Evolutionary conservation across 179 eudicot species (phyloP).

Genomic region (Carnegiea gigantea): DNA sequence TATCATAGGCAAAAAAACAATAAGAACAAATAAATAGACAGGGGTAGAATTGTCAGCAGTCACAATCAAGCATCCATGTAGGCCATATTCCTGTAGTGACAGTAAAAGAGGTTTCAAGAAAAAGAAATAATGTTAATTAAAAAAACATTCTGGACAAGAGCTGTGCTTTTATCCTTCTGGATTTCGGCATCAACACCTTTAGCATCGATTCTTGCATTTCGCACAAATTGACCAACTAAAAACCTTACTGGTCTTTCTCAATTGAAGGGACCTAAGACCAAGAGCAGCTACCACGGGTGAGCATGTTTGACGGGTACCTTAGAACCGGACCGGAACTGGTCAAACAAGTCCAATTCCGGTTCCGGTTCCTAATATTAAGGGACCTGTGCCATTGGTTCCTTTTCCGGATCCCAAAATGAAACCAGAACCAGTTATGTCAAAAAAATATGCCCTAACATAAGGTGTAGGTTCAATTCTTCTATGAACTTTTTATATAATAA

Average conservation of each 20-base stretch:
- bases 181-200: slow-evolving; percentile 88
- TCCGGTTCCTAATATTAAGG: too few species aligned
- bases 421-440: too few species aligned
- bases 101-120: background rate
- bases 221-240: slow-evolving; percentile 36
- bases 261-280: slow-evolving; percentile 15
- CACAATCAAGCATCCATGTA: background rate
- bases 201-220: slow-evolving; percentile 91
- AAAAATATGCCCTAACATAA: too few species aligned
- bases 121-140: background rate
- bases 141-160: slow-evolving; percentile 78
- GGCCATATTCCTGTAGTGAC: background rate
- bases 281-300: slow-evolving; percentile 1
- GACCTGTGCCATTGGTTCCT: too few species aligned
- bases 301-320: too few species aligned
- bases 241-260: slow-evolving; percentile 31
- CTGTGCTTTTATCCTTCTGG: slow-evolving; percentile 75
- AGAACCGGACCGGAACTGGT: too few species aligned
- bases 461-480: too few species aligned
- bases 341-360: too few species aligned
- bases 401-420: too few species aligned
- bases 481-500: too few species aligned
- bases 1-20: background rate
- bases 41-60: slow-evolving; percentile 7
- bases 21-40: slow-evolving; percentile 12